Base-by-base conservation (phyloP, 345 rosid species). In the Brassica cretica region DNA sequence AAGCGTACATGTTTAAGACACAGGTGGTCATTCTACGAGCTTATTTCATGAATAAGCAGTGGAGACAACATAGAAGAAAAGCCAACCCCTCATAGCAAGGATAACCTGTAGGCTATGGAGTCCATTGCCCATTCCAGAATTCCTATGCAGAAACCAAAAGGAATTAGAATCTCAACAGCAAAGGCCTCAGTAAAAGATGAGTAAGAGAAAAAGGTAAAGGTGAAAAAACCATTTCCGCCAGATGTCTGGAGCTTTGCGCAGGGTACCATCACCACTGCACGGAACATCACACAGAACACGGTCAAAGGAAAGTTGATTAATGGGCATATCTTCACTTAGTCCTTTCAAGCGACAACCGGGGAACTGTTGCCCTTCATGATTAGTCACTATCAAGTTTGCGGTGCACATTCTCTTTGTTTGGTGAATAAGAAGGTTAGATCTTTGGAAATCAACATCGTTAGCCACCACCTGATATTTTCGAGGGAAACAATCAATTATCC, bases 321-420 rank as follows among this genome's bases (percentile, higher is more conserved):
- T 76, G 62, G 80, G 68, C 94, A 82, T 75, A 76, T 84, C 85
- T 64, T 73, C 82, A 67, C 51, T 73, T 62, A 37, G 1, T 51
- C 74, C 82, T 73, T 78, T 87, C 77, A 78, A 74, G 61, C 92
- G 92, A 84, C 97, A 95, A 63, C 96, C 90, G 9, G 99, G 78
- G 89, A 93, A 19, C 64, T 93, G 94, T 70, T 93, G 98, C 73
- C 94, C 99, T 87, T 95, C 99, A 75, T 95, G 91, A 81, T 95
- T 95, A 77, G 97, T 87, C 49, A 95, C 99, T 37, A 90, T 85
- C 89, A 95, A 82, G 86, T 95, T 95, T 49, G 96, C 85, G 16
- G 99, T 93, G 86, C 98, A 95, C 89, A 89, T 95, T 86, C 97
- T 88, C 85, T 95, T 95, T 29, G 99, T 95, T 86, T 91, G 99